Percentiles rank a stretch among this genome's conserved stretches.
Conservation (phyloP, 371 early-diverging fungal genomes). For the Mucor plumbeus region DNA sequence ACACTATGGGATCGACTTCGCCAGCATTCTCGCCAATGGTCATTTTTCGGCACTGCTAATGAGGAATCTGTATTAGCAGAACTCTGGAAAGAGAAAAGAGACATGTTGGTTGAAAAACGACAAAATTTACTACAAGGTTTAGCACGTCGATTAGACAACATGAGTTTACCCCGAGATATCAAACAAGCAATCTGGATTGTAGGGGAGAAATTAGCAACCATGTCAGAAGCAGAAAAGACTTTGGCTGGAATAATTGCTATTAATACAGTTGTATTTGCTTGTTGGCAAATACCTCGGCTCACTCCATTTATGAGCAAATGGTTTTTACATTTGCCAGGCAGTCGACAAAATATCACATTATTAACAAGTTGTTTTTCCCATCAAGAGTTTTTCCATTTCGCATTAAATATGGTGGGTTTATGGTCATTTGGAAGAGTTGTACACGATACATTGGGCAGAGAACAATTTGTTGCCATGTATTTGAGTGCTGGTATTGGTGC, state of each 20-base stretch:
- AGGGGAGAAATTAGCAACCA: slow-evolving; percentile 43
- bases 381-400: slow-evolving; percentile 65
- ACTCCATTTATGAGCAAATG: slow-evolving; percentile 68
- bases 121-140: slow-evolving; percentile 17
- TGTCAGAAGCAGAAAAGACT: slow-evolving; percentile 58
- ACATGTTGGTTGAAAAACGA: slow-evolving; percentile 19
- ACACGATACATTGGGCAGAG: slow-evolving; percentile 55
- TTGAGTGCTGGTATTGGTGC: slow-evolving; percentile 67
- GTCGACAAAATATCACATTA: slow-evolving; percentile 66
- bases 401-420: slow-evolving; percentile 73
- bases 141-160: slow-evolving; percentile 4
- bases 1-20: slow-evolving; percentile 31
- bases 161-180: slow-evolving; percentile 48
- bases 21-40: slow-evolving; percentile 21
- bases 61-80: slow-evolving; percentile 18
- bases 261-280: slow-evolving; percentile 71
- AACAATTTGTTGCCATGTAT: slow-evolving; percentile 83
- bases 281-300: slow-evolving; percentile 71
- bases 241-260: slow-evolving; percentile 66
- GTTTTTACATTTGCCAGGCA: slow-evolving; percentile 74
- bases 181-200: slow-evolving; percentile 50
- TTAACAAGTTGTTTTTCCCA: slow-evolving; percentile 76
- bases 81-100: slow-evolving; percentile 25
- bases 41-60: slow-evolving; percentile 16
- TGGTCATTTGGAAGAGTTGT: slow-evolving; percentile 63